phyloP scores from a whole-genome alignment of 2,329 filamentous ascomycete species.

The Cytospora leucostoma region DNA sequence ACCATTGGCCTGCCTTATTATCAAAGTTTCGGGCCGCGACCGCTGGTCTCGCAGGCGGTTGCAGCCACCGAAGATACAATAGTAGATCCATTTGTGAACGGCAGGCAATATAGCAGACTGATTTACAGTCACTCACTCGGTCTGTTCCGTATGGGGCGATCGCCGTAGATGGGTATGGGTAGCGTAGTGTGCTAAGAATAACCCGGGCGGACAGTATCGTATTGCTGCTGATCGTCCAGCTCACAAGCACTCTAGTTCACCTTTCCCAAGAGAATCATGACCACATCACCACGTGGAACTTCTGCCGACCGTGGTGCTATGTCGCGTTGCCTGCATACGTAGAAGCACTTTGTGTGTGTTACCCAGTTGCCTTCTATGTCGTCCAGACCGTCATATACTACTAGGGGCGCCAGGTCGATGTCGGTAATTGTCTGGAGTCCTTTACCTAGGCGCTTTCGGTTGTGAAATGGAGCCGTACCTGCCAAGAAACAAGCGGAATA shows the following conservation, averaged over 20 bases:
- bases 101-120: background rate
- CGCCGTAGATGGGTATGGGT: background rate
- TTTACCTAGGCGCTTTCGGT: background rate
- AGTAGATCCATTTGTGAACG: background rate
- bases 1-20: conserved; percentile 1
- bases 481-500: background rate
- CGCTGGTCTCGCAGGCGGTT: conserved; percentile 17
- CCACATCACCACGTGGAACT: background rate
- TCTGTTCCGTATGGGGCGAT: background rate
- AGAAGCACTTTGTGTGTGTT: background rate
- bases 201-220: background rate
- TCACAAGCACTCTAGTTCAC: background rate
- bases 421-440: too few species aligned
- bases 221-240: background rate
- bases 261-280: background rate
- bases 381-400: too few species aligned
- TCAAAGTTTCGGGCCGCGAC: conserved; percentile 15
- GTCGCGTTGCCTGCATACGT: background rate
- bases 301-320: background rate
- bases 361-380: background rate
- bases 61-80: conserved; percentile 1
- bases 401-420: too few species aligned
- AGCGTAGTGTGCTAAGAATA: background rate
- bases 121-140: background rate
- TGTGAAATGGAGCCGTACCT: background rate